Evolutionary conservation across 768 basidiomycete species (phyloP).

Genomic region (Collybia sordida): DNA sequence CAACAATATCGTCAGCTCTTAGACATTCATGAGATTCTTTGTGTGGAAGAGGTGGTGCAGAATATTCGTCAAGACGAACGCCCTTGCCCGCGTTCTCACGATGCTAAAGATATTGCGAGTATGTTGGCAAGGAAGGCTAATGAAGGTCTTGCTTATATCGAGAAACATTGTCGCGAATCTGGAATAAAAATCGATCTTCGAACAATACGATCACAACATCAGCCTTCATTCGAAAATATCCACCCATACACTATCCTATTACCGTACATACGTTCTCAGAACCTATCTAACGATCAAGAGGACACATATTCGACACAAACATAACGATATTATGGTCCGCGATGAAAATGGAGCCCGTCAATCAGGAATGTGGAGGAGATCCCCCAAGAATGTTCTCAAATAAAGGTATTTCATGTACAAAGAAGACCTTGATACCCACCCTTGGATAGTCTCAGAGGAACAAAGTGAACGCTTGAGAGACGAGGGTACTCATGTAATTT

Average conservation of each 20-base stretch:
- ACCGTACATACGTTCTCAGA: background rate
- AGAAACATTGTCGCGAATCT: constrained; percentile 1
- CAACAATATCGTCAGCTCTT: constrained; percentile 1
- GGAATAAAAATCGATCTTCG: constrained; percentile 1
- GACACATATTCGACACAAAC: no score
- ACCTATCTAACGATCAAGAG: background rate
- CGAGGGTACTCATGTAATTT: no score
- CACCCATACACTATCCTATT: background rate
- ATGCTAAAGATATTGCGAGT: background rate
- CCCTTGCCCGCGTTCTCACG: background rate
- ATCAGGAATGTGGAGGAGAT: no score
- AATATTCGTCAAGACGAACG: background rate
- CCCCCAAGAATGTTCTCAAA: no score
- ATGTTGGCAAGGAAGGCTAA: background rate
- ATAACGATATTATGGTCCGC: no score
- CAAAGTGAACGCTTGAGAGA: no score
- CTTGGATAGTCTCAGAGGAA: no score
- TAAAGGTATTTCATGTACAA: no score
- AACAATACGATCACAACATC: background rate
- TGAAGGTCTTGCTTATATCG: constrained; percentile 1
- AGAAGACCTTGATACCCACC: no score
- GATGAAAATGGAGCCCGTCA: no score
- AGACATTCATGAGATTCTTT: background rate
- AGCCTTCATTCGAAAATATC: background rate
- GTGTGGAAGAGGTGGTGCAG: background rate